Evolutionary conservation across 2,329 filamentous ascomycete species (phyloP).

Genomic region (Calycina marina): DNA sequence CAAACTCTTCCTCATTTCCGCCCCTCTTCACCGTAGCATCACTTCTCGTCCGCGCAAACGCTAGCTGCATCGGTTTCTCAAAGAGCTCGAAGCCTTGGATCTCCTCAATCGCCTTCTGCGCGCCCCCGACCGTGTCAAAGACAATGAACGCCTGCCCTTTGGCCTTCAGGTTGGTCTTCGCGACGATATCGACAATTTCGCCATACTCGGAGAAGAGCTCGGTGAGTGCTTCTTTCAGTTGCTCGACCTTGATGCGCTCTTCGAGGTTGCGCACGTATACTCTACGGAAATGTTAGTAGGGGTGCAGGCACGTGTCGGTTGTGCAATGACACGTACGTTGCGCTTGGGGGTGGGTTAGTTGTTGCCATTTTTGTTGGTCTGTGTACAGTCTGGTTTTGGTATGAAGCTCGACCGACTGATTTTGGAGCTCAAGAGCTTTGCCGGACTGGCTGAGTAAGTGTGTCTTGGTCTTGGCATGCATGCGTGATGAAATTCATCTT

Average conservation of each 20-base stretch:
- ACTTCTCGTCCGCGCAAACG: constrained; percentile 68
- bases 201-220: constrained; percentile 85
- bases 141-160: constrained; percentile 95
- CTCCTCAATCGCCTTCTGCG: constrained; percentile 69
- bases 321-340: constrained; percentile 66
- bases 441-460: too few species aligned
- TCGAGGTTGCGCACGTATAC: constrained; percentile 74
- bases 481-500: too few species aligned
- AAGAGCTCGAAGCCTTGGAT: constrained; percentile 88
- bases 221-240: constrained; percentile 56
- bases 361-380: not conserved
- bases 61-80: constrained; percentile 76
- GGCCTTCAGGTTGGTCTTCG: constrained; percentile 78
- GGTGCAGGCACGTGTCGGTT: constrained; percentile 37
- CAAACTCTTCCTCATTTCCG: constrained; percentile 67
- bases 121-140: constrained; percentile 70
- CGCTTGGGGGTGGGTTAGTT: constrained; percentile 29
- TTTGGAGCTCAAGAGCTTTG: too few species aligned
- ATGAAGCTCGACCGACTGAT: too few species aligned
- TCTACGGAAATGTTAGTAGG: constrained; percentile 25
- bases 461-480: too few species aligned
- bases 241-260: constrained; percentile 74
- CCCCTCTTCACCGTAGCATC: constrained; percentile 72
- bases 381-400: too few species aligned
- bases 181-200: constrained; percentile 67